phyloP scores from a whole-genome alignment of 192 early-diverging fungal genomes.

The Backusella macrospora region DNA sequence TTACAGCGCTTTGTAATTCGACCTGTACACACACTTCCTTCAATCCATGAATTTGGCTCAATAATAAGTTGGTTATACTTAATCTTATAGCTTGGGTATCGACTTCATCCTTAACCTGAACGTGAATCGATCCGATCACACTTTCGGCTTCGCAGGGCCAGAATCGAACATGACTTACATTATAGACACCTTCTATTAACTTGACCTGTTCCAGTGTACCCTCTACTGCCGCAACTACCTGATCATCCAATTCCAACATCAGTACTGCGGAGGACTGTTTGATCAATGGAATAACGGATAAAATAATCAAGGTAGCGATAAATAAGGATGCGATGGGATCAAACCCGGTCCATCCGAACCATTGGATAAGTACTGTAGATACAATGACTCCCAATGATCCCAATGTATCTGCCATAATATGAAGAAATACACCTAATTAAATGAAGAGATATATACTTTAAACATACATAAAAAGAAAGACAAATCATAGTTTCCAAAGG shows the following conservation, averaged over 20 bases:
- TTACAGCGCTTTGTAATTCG: conserved; percentile 30
- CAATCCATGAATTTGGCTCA: conserved; percentile 51
- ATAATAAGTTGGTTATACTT: conserved; percentile 41
- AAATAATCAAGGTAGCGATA: conserved; percentile 86
- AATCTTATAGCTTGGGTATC: conserved; percentile 43
- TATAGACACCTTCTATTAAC: conserved; percentile 43
- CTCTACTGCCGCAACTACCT: conserved; percentile 42
- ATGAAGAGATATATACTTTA: neutral
- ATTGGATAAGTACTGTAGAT: conserved; percentile 87
- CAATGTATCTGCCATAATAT: conserved; percentile 92
- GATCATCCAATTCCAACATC: conserved; percentile 52
- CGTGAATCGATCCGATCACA: conserved; percentile 57
- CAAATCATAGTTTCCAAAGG: too few relatives aligned
- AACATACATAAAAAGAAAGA: neutral
- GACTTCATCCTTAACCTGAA: conserved; percentile 39
- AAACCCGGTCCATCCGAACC: conserved; percentile 93
- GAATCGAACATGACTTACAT: conserved; percentile 49
- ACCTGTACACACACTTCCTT: conserved; percentile 56
- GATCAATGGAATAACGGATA: conserved; percentile 87
- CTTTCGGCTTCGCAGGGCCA: conserved; percentile 60
- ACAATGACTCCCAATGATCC: conserved; percentile 96
- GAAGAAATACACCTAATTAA: conserved; percentile 78
- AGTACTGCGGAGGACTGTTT: conserved; percentile 62
- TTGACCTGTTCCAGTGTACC: conserved; percentile 53
- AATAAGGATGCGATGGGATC: conserved; percentile 95